A percentile compares a stretch with the other conserved stretches of the same genome.
phyloP scores from a whole-genome alignment of 2,329 filamentous ascomycete genomes.

The Orbilia quercus region DNA sequence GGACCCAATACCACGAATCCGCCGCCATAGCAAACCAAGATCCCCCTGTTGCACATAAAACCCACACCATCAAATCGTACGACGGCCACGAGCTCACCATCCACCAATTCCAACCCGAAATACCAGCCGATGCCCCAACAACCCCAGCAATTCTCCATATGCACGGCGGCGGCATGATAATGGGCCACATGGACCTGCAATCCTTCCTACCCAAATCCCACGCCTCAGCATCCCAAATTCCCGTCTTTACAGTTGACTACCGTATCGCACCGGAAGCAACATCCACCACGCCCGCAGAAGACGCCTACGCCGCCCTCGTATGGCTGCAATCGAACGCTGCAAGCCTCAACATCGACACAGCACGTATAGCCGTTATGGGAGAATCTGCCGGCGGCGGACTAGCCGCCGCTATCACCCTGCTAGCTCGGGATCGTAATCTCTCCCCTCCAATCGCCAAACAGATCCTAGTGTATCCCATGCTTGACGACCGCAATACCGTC shows the following conservation, averaged over 20 bases:
- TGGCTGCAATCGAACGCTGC: slow-evolving; percentile 61
- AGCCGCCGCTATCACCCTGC: slow-evolving; percentile 68
- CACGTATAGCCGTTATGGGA: slow-evolving; percentile 69
- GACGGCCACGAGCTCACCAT: not conserved
- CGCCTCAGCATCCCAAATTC: slow-evolving; percentile 61
- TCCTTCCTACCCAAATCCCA: slow-evolving; percentile 59
- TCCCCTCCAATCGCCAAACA: slow-evolving; percentile 62
- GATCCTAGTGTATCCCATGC: slow-evolving; percentile 64
- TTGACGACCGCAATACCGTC: slow-evolving; percentile 63
- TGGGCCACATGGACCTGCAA: slow-evolving; percentile 60
- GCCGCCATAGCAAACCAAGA: not conserved
- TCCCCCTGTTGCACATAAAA: not conserved
- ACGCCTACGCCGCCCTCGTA: slow-evolving; percentile 64
- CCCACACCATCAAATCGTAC: not conserved
- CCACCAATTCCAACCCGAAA: slow-evolving; percentile 1
- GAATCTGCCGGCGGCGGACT: slow-evolving; percentile 71
- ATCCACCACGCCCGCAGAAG: slow-evolving; percentile 62
- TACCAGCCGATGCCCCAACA: not conserved
- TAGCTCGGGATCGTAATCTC: slow-evolving; percentile 64
- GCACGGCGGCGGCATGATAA: slow-evolving; percentile 65
- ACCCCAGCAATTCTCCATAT: slow-evolving; percentile 62
- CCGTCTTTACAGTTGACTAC: slow-evolving; percentile 64
- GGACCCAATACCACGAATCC: not conserved
- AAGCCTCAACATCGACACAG: slow-evolving; percentile 64
- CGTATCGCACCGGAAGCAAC: slow-evolving; percentile 65